Evolutionary conservation across 1,139 yeast genomes (phyloP).

Genomic region (Candida neerlandica): DNA sequence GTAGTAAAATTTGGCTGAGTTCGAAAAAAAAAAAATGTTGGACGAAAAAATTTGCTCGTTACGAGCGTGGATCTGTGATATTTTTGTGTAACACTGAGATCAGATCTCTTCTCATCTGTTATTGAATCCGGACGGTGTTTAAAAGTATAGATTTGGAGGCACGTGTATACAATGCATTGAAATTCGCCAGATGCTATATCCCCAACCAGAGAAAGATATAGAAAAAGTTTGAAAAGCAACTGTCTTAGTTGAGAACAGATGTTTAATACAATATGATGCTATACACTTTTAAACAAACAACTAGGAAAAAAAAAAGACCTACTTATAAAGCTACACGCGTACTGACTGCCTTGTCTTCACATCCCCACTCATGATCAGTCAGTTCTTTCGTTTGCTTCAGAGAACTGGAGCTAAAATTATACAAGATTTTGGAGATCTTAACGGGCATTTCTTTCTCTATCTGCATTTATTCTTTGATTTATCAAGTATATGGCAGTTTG

Average conservation of each 20-base stretch:
- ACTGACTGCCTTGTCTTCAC: too few species aligned
- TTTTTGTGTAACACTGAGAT: not conserved
- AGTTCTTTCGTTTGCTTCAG: too few species aligned
- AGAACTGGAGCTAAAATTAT: too few species aligned
- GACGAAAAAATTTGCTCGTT: not conserved
- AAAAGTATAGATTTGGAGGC: not conserved
- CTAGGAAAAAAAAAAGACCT: too few species aligned
- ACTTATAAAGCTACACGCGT: too few species aligned
- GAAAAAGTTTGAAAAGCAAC: too few species aligned
- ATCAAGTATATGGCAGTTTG: constrained; percentile 79
- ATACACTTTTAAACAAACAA: not conserved
- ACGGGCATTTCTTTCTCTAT: constrained; percentile 48
- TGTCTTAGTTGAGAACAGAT: not conserved
- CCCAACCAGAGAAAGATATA: too few species aligned
- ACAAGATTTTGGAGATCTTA: not conserved
- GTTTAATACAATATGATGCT: not conserved
- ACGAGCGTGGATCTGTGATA: too few species aligned
- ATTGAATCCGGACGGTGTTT: too few species aligned
- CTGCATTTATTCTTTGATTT: constrained; percentile 72
- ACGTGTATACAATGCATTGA: not conserved
- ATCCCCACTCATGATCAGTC: too few species aligned
- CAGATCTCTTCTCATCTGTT: too few species aligned
- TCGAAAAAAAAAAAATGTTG: not conserved
- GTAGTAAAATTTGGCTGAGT: not conserved
- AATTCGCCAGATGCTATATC: too few species aligned